phyloP scores from a whole-genome alignment of 371 early-diverging fungal genomes.

The Neoconidiobolus thromboides region DNA sequence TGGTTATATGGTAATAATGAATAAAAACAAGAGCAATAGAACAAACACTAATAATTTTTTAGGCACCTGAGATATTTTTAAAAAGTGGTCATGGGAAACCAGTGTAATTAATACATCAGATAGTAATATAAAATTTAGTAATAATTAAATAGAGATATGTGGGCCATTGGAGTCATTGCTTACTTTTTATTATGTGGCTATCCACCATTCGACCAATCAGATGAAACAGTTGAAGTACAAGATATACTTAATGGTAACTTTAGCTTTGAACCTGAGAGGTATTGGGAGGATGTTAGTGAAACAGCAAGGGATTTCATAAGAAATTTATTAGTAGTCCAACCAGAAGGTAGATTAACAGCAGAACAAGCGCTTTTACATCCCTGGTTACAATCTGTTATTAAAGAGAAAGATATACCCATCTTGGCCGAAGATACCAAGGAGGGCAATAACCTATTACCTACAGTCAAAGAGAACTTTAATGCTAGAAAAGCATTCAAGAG shows the following conservation, averaged over 20 bases:
- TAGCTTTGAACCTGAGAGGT: conserved; percentile 42
- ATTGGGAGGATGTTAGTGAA: conserved; percentile 32
- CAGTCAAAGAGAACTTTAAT: conserved; percentile 60
- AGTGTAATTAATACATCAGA: conserved; percentile 12
- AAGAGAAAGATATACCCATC: too few species aligned
- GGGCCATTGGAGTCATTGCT: conserved; percentile 79
- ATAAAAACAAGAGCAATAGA: background rate
- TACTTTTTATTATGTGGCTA: conserved; percentile 70
- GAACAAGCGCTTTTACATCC: conserved; percentile 44
- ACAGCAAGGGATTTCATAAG: conserved; percentile 57
- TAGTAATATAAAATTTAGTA: background rate
- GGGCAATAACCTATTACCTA: conserved; percentile 36
- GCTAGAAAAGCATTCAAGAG: conserved; percentile 52
- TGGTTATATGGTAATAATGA: conserved; percentile 45
- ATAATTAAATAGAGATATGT: conserved; percentile 34
- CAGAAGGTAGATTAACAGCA: conserved; percentile 45
- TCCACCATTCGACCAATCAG: conserved; percentile 67
- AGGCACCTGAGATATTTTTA: conserved; percentile 65
- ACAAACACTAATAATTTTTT: background rate
- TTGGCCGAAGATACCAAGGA: background rate
- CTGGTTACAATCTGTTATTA: conserved; percentile 16
- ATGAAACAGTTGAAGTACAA: conserved; percentile 32
- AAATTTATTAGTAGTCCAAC: conserved; percentile 46
- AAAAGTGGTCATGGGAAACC: conserved; percentile 44
- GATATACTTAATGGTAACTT: conserved; percentile 51